Conservation (phyloP, 139 green algal genomes). For the Deuterostichococcus epilithicus region DNA sequence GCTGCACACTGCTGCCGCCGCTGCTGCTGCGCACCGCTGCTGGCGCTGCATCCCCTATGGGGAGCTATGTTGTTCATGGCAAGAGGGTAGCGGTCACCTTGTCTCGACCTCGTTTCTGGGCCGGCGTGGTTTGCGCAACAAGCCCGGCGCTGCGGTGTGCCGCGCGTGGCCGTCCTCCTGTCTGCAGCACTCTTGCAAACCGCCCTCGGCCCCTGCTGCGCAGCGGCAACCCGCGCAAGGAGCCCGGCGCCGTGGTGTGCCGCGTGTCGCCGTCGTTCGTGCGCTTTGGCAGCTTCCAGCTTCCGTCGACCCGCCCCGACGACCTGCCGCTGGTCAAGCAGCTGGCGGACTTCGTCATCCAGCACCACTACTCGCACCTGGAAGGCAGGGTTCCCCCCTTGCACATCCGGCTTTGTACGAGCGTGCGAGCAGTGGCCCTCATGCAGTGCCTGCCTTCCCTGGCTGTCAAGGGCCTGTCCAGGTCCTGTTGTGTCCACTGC, state of each 20-base stretch:
- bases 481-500: too few species aligned
- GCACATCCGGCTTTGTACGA: not conserved
- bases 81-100: too few species aligned
- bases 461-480: too few species aligned
- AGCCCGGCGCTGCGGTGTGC: constrained; percentile 79
- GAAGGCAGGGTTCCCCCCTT: constrained; percentile 5
- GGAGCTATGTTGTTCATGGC: too few species aligned
- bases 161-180: constrained; percentile 78
- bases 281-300: constrained; percentile 91
- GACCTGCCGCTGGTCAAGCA: constrained; percentile 46
- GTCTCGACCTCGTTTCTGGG: too few species aligned
- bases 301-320: constrained; percentile 60
- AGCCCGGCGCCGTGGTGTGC: constrained; percentile 79
- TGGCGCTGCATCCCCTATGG: too few species aligned
- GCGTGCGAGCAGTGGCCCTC: too few species aligned
- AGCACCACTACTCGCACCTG: constrained; percentile 78
- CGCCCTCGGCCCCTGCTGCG: not conserved
- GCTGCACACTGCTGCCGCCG: too few species aligned
- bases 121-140: too few species aligned
- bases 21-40: too few species aligned
- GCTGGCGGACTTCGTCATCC: constrained; percentile 81
- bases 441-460: too few species aligned
- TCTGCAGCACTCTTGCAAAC: not conserved
- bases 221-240: constrained; percentile 37
- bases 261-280: constrained; percentile 82